Evolutionary conservation across 2,329 filamentous ascomycete species (phyloP).

Genomic region (Colletotrichum trifolii): DNA sequence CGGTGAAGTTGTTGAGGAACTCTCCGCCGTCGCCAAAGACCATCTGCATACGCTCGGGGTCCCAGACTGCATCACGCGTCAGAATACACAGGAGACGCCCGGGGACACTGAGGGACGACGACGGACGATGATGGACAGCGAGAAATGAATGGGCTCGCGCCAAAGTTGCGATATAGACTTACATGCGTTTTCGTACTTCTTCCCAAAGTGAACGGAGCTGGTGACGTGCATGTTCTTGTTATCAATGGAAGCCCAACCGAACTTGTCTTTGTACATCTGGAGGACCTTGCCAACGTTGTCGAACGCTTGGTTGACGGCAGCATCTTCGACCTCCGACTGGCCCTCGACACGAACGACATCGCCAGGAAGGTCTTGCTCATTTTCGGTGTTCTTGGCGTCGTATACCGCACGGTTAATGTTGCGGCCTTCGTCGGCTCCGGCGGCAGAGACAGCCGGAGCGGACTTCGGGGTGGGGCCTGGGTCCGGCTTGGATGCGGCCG

Average conservation of each 20-base stretch:
- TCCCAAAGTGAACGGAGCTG: constrained; percentile 64
- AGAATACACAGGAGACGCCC: not conserved
- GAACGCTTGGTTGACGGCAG: constrained; percentile 59
- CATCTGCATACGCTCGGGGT: constrained; percentile 60
- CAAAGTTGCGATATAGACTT: constrained; percentile 34
- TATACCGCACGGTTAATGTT: constrained; percentile 56
- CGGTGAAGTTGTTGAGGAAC: constrained; percentile 63
- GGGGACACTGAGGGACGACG: not conserved
- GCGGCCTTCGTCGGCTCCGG: constrained; percentile 4
- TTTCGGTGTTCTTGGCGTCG: constrained; percentile 52
- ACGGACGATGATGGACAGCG: no score
- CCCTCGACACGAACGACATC: constrained; percentile 55
- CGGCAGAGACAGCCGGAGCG: not conserved
- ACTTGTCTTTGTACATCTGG: constrained; percentile 61
- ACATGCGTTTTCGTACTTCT: constrained; percentile 64
- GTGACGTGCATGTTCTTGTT: constrained; percentile 60
- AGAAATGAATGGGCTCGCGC: no score
- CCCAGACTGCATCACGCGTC: constrained; percentile 54
- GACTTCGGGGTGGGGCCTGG: constrained; percentile 6
- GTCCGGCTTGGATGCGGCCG: constrained; percentile 23
- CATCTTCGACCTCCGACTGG: constrained; percentile 51
- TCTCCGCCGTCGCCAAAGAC: constrained; percentile 67
- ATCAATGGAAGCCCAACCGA: constrained; percentile 63
- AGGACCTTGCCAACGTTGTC: constrained; percentile 62
- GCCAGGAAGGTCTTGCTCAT: constrained; percentile 55